Conservation (phyloP, 2,329 filamentous ascomycete genomes). For the Scedosporium aurantiacum region DNA sequence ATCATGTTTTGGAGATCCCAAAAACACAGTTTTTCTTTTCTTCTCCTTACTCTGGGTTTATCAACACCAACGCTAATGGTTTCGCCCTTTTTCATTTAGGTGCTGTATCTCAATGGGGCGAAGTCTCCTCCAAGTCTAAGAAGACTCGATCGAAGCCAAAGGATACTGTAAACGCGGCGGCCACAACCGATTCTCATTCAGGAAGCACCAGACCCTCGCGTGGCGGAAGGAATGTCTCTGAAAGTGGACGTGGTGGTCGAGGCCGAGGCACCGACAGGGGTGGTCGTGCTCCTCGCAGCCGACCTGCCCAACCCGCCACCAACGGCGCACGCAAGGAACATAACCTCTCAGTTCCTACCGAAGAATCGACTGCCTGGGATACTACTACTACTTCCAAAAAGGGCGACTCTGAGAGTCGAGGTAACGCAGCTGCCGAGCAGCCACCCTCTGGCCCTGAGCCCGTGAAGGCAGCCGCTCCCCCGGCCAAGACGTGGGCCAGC, state of each 20-base stretch:
- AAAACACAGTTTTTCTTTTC: not conserved
- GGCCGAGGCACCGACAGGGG: slow-evolving; percentile 53
- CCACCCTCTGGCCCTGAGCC: slow-evolving; percentile 24
- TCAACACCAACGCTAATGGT: not conserved
- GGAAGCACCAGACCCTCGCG: slow-evolving; percentile 35
- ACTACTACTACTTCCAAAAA: slow-evolving; percentile 19
- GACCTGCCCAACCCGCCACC: slow-evolving; percentile 43
- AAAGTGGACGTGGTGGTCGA: slow-evolving; percentile 52
- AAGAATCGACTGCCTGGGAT: slow-evolving; percentile 49
- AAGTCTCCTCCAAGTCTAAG: slow-evolving; percentile 64
- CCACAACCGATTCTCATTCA: slow-evolving; percentile 17
- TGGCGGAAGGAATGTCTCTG: slow-evolving; percentile 50
- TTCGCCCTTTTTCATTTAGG: slow-evolving; percentile 33
- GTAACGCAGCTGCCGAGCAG: slow-evolving; percentile 20
- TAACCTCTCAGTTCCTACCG: slow-evolving; percentile 54
- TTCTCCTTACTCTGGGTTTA: not conserved
- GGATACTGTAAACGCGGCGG: slow-evolving; percentile 40
- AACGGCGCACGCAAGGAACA: slow-evolving; percentile 52
- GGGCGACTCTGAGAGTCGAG: slow-evolving; percentile 23
- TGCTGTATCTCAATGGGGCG: slow-evolving; percentile 71
- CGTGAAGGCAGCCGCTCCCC: slow-evolving; percentile 26
- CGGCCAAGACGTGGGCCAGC: slow-evolving; percentile 60
- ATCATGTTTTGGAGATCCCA: not conserved
- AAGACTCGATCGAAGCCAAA: slow-evolving; percentile 69
- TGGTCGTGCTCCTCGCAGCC: slow-evolving; percentile 50